Evolutionary conservation across 2,329 filamentous ascomycete species (phyloP).

Genomic region (Acarospora socialis): DNA sequence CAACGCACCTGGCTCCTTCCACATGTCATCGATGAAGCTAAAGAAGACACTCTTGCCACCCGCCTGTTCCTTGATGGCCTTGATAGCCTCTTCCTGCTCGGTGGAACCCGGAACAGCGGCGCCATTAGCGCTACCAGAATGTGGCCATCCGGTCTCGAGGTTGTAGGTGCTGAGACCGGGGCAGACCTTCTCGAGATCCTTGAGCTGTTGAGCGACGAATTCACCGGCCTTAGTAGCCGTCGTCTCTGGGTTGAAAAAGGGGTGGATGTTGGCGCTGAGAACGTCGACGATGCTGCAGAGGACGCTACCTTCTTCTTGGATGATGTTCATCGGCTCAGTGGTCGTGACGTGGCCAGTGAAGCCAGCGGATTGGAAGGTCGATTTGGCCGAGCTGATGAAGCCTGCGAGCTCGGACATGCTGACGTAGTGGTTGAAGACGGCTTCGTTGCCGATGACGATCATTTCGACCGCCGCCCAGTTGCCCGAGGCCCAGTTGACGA

Average conservation of each 20-base stretch:
- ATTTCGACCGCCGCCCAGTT: conserved; percentile 65
- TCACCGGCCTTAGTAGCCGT: conserved; percentile 51
- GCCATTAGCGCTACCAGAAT: conserved; percentile 54
- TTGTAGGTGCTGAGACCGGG: conserved; percentile 58
- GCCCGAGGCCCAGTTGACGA: conserved; percentile 47
- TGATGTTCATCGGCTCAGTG: conserved; percentile 69
- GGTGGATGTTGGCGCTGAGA: conserved; percentile 75
- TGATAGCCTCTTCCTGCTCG: conserved; percentile 60
- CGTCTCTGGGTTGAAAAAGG: conserved; percentile 74
- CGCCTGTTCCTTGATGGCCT: conserved; percentile 49
- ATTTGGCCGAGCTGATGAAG: conserved; percentile 57
- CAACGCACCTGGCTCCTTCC: conserved; percentile 61
- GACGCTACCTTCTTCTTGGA: conserved; percentile 45
- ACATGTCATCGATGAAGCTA: conserved; percentile 63
- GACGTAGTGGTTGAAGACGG: conserved; percentile 61
- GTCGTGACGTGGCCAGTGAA: conserved; percentile 69
- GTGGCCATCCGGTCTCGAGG: conserved; percentile 87
- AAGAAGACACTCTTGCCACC: conserved; percentile 67
- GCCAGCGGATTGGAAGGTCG: conserved; percentile 45
- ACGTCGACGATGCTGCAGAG: conserved; percentile 67
- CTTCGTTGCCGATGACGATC: conserved; percentile 83
- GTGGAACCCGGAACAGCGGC: conserved; percentile 49
- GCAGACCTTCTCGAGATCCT: conserved; percentile 58
- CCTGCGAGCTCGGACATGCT: conserved; percentile 47
- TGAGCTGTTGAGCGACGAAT: conserved; percentile 63